Conservation (phyloP, 371 early-diverging fungal genomes). For the Apophysomyces elegans region DNA sequence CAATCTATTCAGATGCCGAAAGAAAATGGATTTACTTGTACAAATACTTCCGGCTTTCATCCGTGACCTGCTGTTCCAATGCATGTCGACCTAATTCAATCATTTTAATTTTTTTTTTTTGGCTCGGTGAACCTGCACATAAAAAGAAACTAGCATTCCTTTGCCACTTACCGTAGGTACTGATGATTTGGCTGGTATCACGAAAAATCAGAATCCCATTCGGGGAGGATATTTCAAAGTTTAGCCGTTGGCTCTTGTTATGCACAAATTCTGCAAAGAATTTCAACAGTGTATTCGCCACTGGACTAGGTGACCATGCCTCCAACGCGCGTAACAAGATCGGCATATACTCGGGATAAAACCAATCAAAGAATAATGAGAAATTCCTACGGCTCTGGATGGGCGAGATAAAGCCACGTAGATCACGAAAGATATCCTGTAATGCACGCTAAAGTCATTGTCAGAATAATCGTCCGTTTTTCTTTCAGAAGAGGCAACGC, state of each 20-base stretch:
- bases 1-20: not conserved
- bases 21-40: slow-evolving; percentile 21
- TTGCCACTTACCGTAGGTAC: slow-evolving; percentile 42
- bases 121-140: not conserved
- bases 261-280: slow-evolving; percentile 81
- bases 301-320: slow-evolving; percentile 68
- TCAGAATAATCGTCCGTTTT: slow-evolving; percentile 8
- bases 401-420: slow-evolving; percentile 79
- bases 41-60: slow-evolving; percentile 36
- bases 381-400: slow-evolving; percentile 68
- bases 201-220: slow-evolving; percentile 91
- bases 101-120: not conserved
- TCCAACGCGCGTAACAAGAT: slow-evolving; percentile 70
- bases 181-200: slow-evolving; percentile 73
- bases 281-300: slow-evolving; percentile 73
- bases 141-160: slow-evolving; percentile 6
- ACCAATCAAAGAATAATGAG: slow-evolving; percentile 85
- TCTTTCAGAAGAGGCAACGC: not conserved
- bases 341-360: slow-evolving; percentile 69
- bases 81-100: slow-evolving; percentile 20
- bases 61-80: slow-evolving; percentile 23
- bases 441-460: slow-evolving; percentile 37
- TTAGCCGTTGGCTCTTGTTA: slow-evolving; percentile 81
- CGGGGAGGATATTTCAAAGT: slow-evolving; percentile 84
- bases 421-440: slow-evolving; percentile 78